Evolutionary conservation across 345 rosid species (phyloP).

Genomic region (Orychophragmus violaceus): DNA sequence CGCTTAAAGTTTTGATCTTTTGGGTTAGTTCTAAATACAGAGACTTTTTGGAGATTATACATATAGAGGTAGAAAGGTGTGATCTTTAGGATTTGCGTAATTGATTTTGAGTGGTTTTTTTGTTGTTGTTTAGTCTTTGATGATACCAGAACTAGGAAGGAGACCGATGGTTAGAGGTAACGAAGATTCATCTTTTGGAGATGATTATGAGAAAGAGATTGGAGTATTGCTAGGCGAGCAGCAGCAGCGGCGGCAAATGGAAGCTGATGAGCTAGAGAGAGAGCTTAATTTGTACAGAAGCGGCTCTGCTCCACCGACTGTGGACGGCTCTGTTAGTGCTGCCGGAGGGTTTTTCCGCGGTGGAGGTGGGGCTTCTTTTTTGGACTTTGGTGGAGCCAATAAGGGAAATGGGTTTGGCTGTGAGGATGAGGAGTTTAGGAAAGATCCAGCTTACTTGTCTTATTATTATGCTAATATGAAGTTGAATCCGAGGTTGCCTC

Average conservation of each 20-base stretch:
- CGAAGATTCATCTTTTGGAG: constrained; percentile 69
- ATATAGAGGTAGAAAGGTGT: not conserved
- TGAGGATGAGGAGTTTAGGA: no score
- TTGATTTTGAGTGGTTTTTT: not conserved
- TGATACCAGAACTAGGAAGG: constrained; percentile 21
- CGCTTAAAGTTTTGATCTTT: constrained; percentile 37
- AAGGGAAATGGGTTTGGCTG: no score
- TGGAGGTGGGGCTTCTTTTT: constrained; percentile 31
- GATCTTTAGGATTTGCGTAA: not conserved
- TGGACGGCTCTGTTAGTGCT: constrained; percentile 57
- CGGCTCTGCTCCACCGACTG: no score
- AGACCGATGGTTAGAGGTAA: constrained; percentile 57
- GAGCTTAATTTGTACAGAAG: constrained; percentile 62
- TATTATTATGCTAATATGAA: no score
- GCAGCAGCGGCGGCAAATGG: constrained; percentile 47
- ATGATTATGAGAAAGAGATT: constrained; percentile 68
- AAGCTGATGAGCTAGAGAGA: constrained; percentile 52
- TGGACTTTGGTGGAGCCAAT: constrained; percentile 20
- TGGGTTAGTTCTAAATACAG: not conserved
- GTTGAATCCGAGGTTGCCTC: no score
- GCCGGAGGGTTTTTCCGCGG: constrained; percentile 50
- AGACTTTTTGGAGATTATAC: not conserved
- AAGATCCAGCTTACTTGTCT: no score
- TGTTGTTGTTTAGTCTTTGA: not conserved
- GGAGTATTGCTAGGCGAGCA: constrained; percentile 47